phyloP scores from a whole-genome alignment of 768 basidiomycete species.

The Russula ochroleuca region DNA sequence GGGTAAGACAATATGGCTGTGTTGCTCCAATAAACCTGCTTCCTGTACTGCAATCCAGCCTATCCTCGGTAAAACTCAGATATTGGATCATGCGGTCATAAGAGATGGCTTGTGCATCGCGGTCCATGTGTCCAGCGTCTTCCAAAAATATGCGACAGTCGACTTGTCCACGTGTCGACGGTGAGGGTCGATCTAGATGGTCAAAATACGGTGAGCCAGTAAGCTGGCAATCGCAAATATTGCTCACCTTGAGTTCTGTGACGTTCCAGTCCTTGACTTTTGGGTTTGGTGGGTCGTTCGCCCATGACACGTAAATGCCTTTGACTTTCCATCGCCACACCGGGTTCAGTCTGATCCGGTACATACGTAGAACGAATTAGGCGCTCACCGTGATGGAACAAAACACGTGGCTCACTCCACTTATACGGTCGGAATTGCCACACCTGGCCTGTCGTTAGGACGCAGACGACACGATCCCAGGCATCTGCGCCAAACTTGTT shows the following conservation, averaged over 20 bases:
- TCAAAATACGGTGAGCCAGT: background rate
- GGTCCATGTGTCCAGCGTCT: conserved; percentile 84
- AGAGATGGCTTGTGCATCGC: conserved; percentile 74
- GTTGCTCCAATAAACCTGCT: background rate
- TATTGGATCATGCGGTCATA: conserved; percentile 40
- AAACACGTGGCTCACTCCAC: conserved; percentile 86
- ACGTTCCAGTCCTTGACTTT: conserved; percentile 98
- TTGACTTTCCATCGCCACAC: conserved; percentile 55
- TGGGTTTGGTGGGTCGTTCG: conserved; percentile 82
- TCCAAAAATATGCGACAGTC: conserved; percentile 95
- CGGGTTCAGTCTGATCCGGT: background rate
- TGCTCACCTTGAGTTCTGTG: conserved; percentile 76
- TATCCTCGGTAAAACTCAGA: background rate
- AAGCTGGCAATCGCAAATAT: background rate
- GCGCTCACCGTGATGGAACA: conserved; percentile 86
- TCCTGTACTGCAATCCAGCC: background rate
- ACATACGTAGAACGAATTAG: conserved; percentile 18
- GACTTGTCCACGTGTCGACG: conserved; percentile 92
- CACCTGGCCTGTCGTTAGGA: conserved; percentile 96
- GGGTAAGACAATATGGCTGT: background rate
- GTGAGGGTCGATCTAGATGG: conserved; percentile 74
- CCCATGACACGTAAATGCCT: conserved; percentile 93
- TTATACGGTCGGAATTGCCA: conserved; percentile 99
- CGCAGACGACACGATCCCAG: conserved; percentile 96
- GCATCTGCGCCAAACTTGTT: conserved; percentile 89